These are phyloP conservation scores for Sarocladium brachiariae DNA, from an alignment of 2,329 filamentous ascomycete species.

Conservation along the genomic window DNA sequence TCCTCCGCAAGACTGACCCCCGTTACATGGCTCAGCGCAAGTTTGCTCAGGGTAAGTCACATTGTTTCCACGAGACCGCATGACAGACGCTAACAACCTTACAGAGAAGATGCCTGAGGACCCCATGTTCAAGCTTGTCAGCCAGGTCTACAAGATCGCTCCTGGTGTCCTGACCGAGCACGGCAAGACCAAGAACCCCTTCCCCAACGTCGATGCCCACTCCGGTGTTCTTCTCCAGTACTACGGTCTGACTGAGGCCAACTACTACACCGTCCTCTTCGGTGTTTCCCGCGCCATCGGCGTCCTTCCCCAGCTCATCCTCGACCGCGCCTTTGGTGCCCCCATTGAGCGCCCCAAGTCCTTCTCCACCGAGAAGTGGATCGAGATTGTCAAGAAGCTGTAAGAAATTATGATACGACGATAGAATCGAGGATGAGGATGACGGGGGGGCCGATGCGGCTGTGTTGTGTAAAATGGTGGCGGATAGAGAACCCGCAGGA, in stretches of 20 bases:
- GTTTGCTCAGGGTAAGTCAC: slow-evolving; percentile 63
- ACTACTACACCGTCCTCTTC: slow-evolving; percentile 99
- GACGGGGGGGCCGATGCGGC: background rate
- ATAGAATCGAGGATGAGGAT: background rate
- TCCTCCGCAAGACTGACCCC: slow-evolving; percentile 98
- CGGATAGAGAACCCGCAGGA: slow-evolving; percentile 10
- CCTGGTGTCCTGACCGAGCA: slow-evolving; percentile 97
- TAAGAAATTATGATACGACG: slow-evolving; percentile 41
- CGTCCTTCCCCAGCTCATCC: slow-evolving; percentile 98
- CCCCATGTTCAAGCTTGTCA: slow-evolving; percentile 99
- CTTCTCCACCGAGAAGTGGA: slow-evolving; percentile 95
- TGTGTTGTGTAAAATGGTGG: slow-evolving; percentile 9
- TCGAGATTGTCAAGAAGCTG: slow-evolving; percentile 87
- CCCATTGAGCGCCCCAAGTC: slow-evolving; percentile 99
- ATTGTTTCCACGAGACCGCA: background rate
- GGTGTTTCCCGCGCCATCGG: slow-evolving; percentile 96
- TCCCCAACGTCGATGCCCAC: slow-evolving; percentile 97
- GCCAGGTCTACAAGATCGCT: slow-evolving; percentile 99
- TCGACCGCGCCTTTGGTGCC: slow-evolving; percentile 93
- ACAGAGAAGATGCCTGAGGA: slow-evolving; percentile 82
- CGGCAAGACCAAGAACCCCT: slow-evolving; percentile 99
- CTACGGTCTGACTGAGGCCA: slow-evolving; percentile 98
- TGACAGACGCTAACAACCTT: slow-evolving; percentile 21
- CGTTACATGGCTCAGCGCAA: slow-evolving; percentile 98
- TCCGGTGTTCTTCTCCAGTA: slow-evolving; percentile 98